These are phyloP conservation scores for Aspergillus wentii DNA, from an alignment of 495 filamentous ascomycete genomes.

Conservation along the genomic window DNA sequence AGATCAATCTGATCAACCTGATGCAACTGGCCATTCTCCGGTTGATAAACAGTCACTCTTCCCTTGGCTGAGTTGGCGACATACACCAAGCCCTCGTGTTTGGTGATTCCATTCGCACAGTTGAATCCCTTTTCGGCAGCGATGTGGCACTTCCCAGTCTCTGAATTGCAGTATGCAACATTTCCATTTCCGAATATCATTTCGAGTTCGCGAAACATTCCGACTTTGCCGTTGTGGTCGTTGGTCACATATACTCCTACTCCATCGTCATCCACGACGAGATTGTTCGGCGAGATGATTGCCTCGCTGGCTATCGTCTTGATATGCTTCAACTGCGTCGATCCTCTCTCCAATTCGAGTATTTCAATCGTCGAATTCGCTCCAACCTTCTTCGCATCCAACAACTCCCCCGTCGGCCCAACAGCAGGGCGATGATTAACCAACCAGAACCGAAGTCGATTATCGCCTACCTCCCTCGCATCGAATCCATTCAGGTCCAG, in stretches of 20 bases:
- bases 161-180: conserved; percentile 12
- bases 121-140: conserved; percentile 12
- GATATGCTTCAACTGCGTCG: conserved; percentile 19
- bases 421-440: conserved; percentile 37
- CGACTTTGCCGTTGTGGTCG: conserved; percentile 26
- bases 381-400: conserved; percentile 22
- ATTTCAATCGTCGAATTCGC: conserved; percentile 37
- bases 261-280: conserved; percentile 23
- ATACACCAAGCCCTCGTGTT: conserved; percentile 24
- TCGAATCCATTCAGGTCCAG: conserved; percentile 31
- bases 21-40: conserved; percentile 11
- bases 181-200: conserved; percentile 10
- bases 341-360: conserved; percentile 13
- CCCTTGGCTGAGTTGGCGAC: conserved; percentile 19
- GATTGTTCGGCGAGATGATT: conserved; percentile 28
- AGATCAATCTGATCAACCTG: conserved; percentile 21
- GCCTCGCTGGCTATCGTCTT: conserved; percentile 21
- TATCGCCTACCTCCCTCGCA: conserved; percentile 6
- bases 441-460: conserved; percentile 25
- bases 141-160: conserved; percentile 22
- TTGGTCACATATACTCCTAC: conserved; percentile 26
- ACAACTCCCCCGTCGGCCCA: conserved; percentile 20
- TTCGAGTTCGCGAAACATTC: conserved; percentile 13
- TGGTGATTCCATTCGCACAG: conserved; percentile 29
- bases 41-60: conserved; percentile 19